Percentiles rank a stretch among this genome's conserved stretches.
phyloP scores from a whole-genome alignment of 345 rosid species.

The Viola odorata region DNA sequence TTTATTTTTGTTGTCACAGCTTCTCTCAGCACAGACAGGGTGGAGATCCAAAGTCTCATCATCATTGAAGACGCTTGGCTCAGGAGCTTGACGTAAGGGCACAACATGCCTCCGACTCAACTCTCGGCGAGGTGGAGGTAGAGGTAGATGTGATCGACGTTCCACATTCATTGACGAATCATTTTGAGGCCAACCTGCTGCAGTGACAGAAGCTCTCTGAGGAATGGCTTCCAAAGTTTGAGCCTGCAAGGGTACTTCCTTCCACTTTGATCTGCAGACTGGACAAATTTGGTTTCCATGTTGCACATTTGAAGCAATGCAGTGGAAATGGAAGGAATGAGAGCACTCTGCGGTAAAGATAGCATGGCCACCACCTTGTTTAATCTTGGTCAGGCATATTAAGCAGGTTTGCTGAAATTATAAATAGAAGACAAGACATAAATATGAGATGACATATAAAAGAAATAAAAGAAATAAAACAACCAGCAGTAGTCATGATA shows the following conservation, averaged over 20 bases:
- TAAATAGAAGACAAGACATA: background rate
- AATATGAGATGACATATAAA: background rate
- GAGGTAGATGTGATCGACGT: constrained; percentile 45
- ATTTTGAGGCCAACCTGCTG: constrained; percentile 45
- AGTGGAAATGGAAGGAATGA: constrained; percentile 92
- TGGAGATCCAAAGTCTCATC: constrained; percentile 66
- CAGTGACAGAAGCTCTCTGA: constrained; percentile 32
- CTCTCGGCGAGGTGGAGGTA: constrained; percentile 46
- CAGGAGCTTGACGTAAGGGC: constrained; percentile 53
- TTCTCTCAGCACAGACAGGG: constrained; percentile 33
- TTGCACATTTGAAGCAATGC: constrained; percentile 84
- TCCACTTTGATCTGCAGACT: constrained; percentile 88
- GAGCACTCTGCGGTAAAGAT: constrained; percentile 93
- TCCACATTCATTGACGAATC: constrained; percentile 52
- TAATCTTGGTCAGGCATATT: constrained; percentile 82
- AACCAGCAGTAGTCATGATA: background rate
- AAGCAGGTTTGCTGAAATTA: constrained; percentile 67
- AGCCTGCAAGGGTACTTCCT: constrained; percentile 78
- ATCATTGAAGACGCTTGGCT: constrained; percentile 64
- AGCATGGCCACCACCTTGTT: constrained; percentile 83
- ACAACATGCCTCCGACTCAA: constrained; percentile 45
- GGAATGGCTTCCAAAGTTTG: constrained; percentile 41
- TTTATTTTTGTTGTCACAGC: constrained; percentile 12
- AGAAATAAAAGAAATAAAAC: background rate
- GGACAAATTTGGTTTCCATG: constrained; percentile 86